A percentile compares a stretch with the other conserved stretches of the same genome.
These are phyloP conservation scores for Pistacia integerrima DNA, from an alignment of 345 rosid genomes.

Conservation along the genomic window DNA sequence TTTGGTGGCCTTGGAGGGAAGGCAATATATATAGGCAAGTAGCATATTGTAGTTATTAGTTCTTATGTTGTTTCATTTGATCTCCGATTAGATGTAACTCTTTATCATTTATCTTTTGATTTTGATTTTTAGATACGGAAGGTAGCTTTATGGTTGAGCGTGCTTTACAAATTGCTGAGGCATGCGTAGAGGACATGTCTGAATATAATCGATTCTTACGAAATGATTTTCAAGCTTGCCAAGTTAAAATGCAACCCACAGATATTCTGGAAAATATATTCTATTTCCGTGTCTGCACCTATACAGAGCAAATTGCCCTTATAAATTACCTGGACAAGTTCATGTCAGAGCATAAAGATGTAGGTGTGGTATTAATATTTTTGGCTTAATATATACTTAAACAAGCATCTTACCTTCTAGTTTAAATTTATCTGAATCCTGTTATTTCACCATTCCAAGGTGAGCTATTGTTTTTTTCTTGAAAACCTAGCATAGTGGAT, in stretches of 20 bases:
- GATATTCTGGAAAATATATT: conserved; percentile 77
- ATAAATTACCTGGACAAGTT: conserved; percentile 77
- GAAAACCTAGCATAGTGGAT: neutral
- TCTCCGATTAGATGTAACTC: neutral
- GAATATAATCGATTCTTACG: conserved; percentile 52
- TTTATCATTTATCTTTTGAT: neutral
- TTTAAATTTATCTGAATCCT: neutral
- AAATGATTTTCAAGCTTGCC: conserved; percentile 49
- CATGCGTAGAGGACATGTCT: conserved; percentile 68
- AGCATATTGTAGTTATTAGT: neutral
- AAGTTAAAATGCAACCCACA: conserved; percentile 48
- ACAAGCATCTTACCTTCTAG: neutral
- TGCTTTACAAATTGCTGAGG: conserved; percentile 82
- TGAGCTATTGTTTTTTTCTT: neutral
- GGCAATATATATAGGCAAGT: conserved; percentile 81
- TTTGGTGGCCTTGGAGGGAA: conserved; percentile 92
- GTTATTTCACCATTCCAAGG: conserved; percentile 1
- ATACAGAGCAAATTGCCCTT: conserved; percentile 82
- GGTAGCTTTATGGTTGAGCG: conserved; percentile 98
- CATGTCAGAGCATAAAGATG: conserved; percentile 76
- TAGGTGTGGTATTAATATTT: conserved; percentile 31
- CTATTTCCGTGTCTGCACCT: conserved; percentile 88
- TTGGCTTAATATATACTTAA: neutral
- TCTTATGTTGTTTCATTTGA: neutral
- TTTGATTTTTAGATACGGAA: conserved; percentile 69